Base-by-base conservation (phyloP, 139 green algal species). In the Chlorella sp. region DNA sequence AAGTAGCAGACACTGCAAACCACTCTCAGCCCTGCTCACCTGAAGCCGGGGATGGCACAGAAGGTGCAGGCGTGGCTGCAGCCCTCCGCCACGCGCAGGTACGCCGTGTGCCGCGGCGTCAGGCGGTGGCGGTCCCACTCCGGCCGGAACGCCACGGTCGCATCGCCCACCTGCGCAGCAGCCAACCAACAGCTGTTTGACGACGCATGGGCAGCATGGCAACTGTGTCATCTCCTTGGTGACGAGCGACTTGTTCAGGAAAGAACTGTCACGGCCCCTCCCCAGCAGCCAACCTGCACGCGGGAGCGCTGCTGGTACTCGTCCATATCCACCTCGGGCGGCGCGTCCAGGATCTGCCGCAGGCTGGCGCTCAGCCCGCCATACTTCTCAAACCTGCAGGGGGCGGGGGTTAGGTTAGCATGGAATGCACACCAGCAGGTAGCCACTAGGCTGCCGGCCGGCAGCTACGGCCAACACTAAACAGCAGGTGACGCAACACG, bases 11-110 rank as follows among this genome's bases (percentile, higher is more conserved):
- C 0, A 20, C n/a, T 70, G 64, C 28, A 25, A 28, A 32, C 26
- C 38, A 0, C 18, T 2, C 39, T 28, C 28, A 30, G 72, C 39
- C 41, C 34, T 26, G 23, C 79, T 39, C 47, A 88, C 85, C 89
- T 88, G 81, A 98, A 96, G 36, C 90, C 89, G 5, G 96, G 96
- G 73, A 98, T 98, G 25, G 94, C 93, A 78, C 96, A 98, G 88
- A 98, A 98, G 62, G 92, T 97, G 93, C 96, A 98, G 13, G 91
- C 91, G 84, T 98, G 96, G 90, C 95, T 93, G 92, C 96, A 98
- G 18, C 96, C 96, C 87, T 98, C 96, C 5, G 95, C 95, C 56
- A 98, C 94, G 4, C 95, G 91, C 76, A 98, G 89, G 86, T 98
- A 98, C 13, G 95, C 95, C 21, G 90, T 94, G 90, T 98, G 96